Conservation (phyloP, 1,284 basidiomycete species). For the Ganoderma lucidum region DNA sequence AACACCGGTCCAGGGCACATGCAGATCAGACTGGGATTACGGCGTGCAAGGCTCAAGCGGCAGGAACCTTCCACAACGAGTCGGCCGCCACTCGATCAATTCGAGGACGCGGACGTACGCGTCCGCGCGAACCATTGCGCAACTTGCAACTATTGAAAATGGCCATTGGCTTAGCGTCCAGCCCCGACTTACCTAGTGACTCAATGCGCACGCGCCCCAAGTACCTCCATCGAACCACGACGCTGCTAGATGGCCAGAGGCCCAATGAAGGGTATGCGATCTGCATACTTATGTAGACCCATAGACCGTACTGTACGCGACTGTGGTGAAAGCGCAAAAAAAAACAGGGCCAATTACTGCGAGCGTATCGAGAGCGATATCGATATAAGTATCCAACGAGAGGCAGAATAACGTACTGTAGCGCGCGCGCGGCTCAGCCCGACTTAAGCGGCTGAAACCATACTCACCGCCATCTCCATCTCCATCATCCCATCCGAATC, state of each 20-base stretch:
- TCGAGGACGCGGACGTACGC: neutral
- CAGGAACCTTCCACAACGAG: neutral
- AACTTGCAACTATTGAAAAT: neutral
- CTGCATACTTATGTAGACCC: neutral
- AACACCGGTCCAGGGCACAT: neutral
- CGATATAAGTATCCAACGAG: conserved; percentile 14
- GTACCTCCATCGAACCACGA: neutral
- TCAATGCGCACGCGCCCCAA: neutral
- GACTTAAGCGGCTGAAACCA: neutral
- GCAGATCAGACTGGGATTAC: neutral
- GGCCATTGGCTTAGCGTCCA: neutral
- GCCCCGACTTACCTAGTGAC: neutral
- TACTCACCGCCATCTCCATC: conserved; percentile 1
- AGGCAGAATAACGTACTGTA: conserved; percentile 12
- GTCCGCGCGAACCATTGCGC: neutral
- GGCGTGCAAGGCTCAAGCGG: neutral
- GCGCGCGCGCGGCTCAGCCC: neutral
- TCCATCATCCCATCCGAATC: neutral
- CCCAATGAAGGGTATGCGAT: neutral
- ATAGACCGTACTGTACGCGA: conserved; percentile 1
- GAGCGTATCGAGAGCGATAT: conserved; percentile 20
- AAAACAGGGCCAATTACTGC: conserved; percentile 18
- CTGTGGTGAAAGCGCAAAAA: conserved; percentile 7
- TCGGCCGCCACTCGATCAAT: neutral
- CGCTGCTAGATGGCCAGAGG: neutral